phyloP scores from a whole-genome alignment of 768 basidiomycete species.

The Agaricus blazei region DNA sequence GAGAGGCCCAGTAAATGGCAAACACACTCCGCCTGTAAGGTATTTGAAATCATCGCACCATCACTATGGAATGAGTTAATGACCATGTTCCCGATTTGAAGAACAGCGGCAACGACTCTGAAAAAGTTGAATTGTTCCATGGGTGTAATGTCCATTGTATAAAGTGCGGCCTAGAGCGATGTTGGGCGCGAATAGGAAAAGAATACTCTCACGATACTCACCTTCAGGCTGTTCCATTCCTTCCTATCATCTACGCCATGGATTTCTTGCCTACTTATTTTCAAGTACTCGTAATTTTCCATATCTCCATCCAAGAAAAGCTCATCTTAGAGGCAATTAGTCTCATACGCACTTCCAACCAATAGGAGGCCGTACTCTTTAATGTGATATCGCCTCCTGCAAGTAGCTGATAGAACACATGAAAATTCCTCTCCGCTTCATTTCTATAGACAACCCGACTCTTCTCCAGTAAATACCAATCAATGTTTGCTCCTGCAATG shows the following conservation, averaged over 20 bases:
- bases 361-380: constrained; percentile 45
- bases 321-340: constrained; percentile 39
- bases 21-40: constrained; percentile 81
- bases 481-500: constrained; percentile 96
- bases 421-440: constrained; percentile 89
- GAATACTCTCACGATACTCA: constrained; percentile 23
- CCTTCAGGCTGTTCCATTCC: constrained; percentile 82
- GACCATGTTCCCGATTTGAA: constrained; percentile 92
- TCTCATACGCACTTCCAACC: not conserved
- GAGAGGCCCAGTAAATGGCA: constrained; percentile 91
- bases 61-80: constrained; percentile 77
- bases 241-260: constrained; percentile 91
- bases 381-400: constrained; percentile 60
- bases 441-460: constrained; percentile 87
- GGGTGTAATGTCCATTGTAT: constrained; percentile 82
- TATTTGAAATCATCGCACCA: constrained; percentile 71
- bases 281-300: constrained; percentile 87
- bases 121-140: constrained; percentile 90
- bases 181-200: constrained; percentile 6
- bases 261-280: constrained; percentile 82
- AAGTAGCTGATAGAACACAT: constrained; percentile 95
- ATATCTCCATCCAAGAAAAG: constrained; percentile 70
- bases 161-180: constrained; percentile 63
- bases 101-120: constrained; percentile 87
- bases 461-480: constrained; percentile 99